phyloP scores from a whole-genome alignment of 176 grass and related monocot genomes.

The Triticum timopheevii region DNA sequence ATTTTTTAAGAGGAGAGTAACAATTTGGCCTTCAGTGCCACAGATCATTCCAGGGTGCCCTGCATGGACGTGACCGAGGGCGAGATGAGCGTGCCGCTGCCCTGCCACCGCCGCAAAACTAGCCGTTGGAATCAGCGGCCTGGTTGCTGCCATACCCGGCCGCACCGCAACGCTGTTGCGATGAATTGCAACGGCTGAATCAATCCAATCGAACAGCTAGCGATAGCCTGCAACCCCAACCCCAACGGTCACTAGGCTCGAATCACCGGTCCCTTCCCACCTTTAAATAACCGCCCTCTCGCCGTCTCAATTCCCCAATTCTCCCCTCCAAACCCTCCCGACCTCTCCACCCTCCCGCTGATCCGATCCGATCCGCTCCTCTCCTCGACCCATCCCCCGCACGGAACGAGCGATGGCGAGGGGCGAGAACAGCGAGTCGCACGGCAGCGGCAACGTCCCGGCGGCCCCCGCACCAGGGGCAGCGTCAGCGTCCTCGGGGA shows the following conservation, averaged over 20 bases:
- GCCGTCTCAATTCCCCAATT: neutral
- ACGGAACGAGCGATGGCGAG: slow-evolving; percentile 5
- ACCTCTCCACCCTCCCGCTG: neutral
- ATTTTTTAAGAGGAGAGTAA: too few species aligned
- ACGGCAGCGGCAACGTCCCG: slow-evolving; percentile 53
- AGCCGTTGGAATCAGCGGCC: slow-evolving; percentile 35
- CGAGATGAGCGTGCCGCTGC: neutral
- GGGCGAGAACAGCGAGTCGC: slow-evolving; percentile 73
- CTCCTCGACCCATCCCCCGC: neutral
- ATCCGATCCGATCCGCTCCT: neutral
- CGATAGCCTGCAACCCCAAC: neutral
- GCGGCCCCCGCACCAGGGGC: slow-evolving; percentile 5
- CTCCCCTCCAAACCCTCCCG: neutral
- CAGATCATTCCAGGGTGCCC: too few species aligned
- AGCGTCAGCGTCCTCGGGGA: neutral
- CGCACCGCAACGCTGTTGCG: slow-evolving; percentile 8
- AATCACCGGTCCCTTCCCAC: neutral
- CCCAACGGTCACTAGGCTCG: slow-evolving; percentile 39
- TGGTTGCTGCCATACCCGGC: neutral
- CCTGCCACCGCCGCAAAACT: slow-evolving; percentile 9
- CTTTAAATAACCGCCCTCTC: slow-evolving; percentile 23
- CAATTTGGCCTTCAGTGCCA: too few species aligned
- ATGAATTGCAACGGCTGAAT: neutral
- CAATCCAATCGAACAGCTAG: neutral
- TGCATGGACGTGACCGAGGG: neutral